Conservation (phyloP, 768 basidiomycete species). For the Agrocybe pediades region DNA sequence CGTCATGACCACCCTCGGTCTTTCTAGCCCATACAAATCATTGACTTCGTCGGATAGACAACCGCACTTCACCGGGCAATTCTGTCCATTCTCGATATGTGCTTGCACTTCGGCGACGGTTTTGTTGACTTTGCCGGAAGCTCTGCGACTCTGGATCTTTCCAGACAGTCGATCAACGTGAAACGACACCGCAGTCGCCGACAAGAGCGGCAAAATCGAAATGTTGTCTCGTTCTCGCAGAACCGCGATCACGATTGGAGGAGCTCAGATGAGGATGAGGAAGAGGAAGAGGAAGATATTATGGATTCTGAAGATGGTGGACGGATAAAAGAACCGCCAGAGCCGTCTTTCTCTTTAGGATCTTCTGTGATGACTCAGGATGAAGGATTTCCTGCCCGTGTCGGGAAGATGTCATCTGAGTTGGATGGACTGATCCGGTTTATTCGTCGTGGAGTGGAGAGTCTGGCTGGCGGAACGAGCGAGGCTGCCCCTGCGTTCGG, state of each 20-base stretch:
- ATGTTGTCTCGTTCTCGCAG: slow-evolving; percentile 64
- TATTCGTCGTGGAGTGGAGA: slow-evolving; percentile 69
- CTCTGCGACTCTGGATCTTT: slow-evolving; percentile 58
- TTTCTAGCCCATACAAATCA: not conserved
- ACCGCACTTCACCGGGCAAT: slow-evolving; percentile 66
- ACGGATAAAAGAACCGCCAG: slow-evolving; percentile 7
- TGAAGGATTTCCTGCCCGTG: slow-evolving; percentile 46
- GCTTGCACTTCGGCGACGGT: slow-evolving; percentile 65
- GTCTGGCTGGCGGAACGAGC: slow-evolving; percentile 59
- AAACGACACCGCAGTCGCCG: slow-evolving; percentile 66
- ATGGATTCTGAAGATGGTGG: slow-evolving; percentile 26
- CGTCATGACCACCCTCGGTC: slow-evolving; percentile 1
- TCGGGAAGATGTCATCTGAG: slow-evolving; percentile 69
- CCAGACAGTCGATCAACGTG: slow-evolving; percentile 50
- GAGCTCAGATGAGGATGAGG: slow-evolving; percentile 45
- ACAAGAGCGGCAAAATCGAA: slow-evolving; percentile 51
- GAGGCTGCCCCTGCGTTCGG: slow-evolving; percentile 67
- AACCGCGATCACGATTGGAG: slow-evolving; percentile 30
- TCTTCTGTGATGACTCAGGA: slow-evolving; percentile 23
- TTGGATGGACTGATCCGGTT: slow-evolving; percentile 73
- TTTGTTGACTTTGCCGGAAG: slow-evolving; percentile 65
- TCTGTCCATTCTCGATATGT: slow-evolving; percentile 72
- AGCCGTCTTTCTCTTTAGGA: slow-evolving; percentile 20
- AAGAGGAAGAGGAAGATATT: slow-evolving; percentile 46
- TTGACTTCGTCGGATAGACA: slow-evolving; percentile 45